A percentile compares a stretch with the other conserved stretches of the same genome.
These are phyloP conservation scores for Leishmania tropica DNA, from an alignment of 208 protist genomes.

Conservation along the genomic window DNA sequence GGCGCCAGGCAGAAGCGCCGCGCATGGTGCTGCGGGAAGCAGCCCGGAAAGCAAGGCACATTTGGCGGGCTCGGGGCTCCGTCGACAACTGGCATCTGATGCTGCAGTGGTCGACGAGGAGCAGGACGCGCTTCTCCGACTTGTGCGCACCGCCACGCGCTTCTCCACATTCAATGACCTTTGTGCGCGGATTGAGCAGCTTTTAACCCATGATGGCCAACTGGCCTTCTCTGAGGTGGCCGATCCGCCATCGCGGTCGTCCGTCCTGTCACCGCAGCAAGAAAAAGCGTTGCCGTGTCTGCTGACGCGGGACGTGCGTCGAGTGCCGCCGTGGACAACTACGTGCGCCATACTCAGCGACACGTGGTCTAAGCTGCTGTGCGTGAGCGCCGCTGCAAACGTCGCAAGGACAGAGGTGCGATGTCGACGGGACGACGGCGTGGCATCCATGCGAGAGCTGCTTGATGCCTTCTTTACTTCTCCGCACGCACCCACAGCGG, in stretches of 20 bases:
- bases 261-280: conserved; percentile 2
- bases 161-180: conserved; percentile 7
- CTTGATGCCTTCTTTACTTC: conserved; percentile 17
- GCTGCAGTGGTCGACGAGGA: neutral
- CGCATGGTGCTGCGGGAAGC: neutral
- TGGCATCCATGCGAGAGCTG: neutral
- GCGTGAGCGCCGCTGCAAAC: neutral
- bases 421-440: conserved; percentile 1
- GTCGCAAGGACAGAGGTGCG: neutral
- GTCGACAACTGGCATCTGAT: neutral
- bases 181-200: conserved; percentile 6
- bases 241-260: neutral
- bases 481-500: conserved; percentile 5
- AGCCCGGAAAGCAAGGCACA: neutral
- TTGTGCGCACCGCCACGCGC: conserved; percentile 12
- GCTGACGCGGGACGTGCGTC: conserved; percentile 16
- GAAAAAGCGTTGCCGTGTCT: conserved; percentile 15
- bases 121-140: conserved; percentile 4
- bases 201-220: neutral
- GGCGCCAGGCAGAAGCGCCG: neutral
- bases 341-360: conserved; percentile 5
- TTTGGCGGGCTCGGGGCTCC: neutral
- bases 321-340: conserved; percentile 21
- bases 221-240: neutral
- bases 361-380: conserved; percentile 4